These are phyloP conservation scores for Lindgomyces ingoldianus DNA, from an alignment of 495 filamentous ascomycete species.

Conservation along the genomic window DNA sequence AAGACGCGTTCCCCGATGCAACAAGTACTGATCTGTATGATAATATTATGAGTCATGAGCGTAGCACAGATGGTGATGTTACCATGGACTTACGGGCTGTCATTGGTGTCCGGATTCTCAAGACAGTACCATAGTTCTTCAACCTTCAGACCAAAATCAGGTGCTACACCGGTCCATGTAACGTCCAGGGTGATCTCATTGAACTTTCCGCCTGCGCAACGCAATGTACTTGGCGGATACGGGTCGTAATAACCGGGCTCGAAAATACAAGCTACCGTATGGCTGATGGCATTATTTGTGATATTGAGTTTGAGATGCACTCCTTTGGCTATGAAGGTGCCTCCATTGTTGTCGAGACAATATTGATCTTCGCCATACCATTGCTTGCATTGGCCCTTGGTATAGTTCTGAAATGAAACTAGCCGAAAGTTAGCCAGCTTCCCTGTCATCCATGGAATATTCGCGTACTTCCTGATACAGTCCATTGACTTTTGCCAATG, in stretches of 20 bases:
- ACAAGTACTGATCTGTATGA: constrained; percentile 1
- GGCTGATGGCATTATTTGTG: constrained; percentile 10
- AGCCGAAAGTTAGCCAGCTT: neutral
- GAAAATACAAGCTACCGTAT: constrained; percentile 5
- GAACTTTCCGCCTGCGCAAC: constrained; percentile 19
- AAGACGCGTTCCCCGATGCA: neutral
- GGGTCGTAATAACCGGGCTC: neutral
- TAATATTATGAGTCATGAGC: neutral
- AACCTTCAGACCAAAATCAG: constrained; percentile 8
- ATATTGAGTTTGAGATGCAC: constrained; percentile 10
- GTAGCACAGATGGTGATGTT: neutral
- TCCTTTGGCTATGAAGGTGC: neutral
- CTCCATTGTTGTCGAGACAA: neutral
- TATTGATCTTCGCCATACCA: constrained; percentile 3
- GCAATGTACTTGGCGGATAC: neutral
- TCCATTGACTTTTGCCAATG: constrained; percentile 8
- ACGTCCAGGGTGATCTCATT: constrained; percentile 22
- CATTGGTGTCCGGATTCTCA: neutral
- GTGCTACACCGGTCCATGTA: neutral
- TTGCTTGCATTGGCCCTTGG: constrained; percentile 17
- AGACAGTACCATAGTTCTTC: constrained; percentile 23
- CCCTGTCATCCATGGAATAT: neutral
- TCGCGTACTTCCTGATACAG: neutral
- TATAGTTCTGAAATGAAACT: constrained; percentile 13
- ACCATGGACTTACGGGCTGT: constrained; percentile 1